A percentile compares a stretch with the other conserved stretches of the same genome.
Conservation (phyloP, 108 stramenopile genomes). For the Nitzschia sp. region DNA sequence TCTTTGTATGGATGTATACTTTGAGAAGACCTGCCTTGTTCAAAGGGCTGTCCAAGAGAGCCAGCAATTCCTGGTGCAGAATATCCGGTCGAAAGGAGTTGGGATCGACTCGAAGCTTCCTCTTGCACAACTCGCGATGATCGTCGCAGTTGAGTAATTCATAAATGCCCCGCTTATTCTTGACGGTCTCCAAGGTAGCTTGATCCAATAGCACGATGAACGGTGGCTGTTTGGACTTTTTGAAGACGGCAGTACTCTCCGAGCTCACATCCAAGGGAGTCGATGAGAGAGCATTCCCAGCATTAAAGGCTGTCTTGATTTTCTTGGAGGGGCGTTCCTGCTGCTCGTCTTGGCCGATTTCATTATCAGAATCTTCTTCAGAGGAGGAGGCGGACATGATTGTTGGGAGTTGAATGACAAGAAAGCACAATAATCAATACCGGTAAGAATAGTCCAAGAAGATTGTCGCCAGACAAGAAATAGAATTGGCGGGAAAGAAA, state of each 20-base stretch:
- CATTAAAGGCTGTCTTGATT: slow-evolving; percentile 28
- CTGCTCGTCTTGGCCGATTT: slow-evolving; percentile 3
- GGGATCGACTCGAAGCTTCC: slow-evolving; percentile 92
- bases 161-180: slow-evolving; percentile 93
- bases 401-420: too few relatives aligned
- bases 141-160: slow-evolving; percentile 99
- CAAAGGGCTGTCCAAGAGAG: slow-evolving; percentile 94
- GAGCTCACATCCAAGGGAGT: slow-evolving; percentile 60
- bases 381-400: slow-evolving; percentile 17
- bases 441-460: too few relatives aligned
- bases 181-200: slow-evolving; percentile 96
- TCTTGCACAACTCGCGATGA: slow-evolving; percentile 90
- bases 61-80: slow-evolving; percentile 96
- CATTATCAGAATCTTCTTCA: slow-evolving; percentile 20
- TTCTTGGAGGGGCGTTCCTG: slow-evolving; percentile 42
- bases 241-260: slow-evolving; percentile 22
- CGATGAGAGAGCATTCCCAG: slow-evolving; percentile 18
- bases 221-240: slow-evolving; percentile 42
- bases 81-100: slow-evolving; percentile 96
- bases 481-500: too few relatives aligned
- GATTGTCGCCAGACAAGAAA: too few relatives aligned
- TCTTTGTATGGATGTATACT: slow-evolving; percentile 90
- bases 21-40: slow-evolving; percentile 96
- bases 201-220: slow-evolving; percentile 89
- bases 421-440: too few relatives aligned